Evolutionary conservation across 148 eudicot genomes (phyloP).

Genomic region (Polygonum aviculare): DNA sequence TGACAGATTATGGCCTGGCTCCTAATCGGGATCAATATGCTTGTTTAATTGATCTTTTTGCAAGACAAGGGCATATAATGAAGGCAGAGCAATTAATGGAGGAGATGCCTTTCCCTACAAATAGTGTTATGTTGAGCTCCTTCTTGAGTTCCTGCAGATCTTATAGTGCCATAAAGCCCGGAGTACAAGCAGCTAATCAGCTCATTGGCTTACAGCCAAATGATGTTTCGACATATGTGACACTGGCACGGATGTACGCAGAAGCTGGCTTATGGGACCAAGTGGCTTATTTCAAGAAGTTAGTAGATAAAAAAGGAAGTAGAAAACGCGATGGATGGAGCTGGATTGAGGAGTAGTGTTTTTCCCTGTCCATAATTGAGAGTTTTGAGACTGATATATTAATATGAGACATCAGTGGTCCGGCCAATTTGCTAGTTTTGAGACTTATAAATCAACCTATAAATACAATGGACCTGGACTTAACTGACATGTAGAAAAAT

Average conservation of each 20-base stretch:
- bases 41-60: constrained; percentile 38
- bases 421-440: no score
- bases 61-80: constrained; percentile 29
- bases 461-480: no score
- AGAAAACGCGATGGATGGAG: constrained; percentile 17
- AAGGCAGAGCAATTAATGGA: constrained; percentile 28
- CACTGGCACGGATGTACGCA: constrained; percentile 24
- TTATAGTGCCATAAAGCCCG: constrained; percentile 31
- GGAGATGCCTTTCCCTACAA: constrained; percentile 35
- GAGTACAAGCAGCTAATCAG: constrained; percentile 19
- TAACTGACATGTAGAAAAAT: no score
- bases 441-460: no score
- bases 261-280: constrained; percentile 37
- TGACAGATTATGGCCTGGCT: constrained; percentile 25
- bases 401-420: no score
- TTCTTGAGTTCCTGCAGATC: constrained; percentile 37
- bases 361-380: background rate
- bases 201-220: constrained; percentile 27
- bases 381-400: background rate
- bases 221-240: constrained; percentile 23
- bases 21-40: constrained; percentile 41
- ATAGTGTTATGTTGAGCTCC: constrained; percentile 32
- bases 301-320: constrained; percentile 22
- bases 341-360: constrained; percentile 17
- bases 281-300: constrained; percentile 19